Base-by-base conservation (phyloP, 2,329 filamentous ascomycete genomes). In the Lasiodiplodia gonubiensis region DNA sequence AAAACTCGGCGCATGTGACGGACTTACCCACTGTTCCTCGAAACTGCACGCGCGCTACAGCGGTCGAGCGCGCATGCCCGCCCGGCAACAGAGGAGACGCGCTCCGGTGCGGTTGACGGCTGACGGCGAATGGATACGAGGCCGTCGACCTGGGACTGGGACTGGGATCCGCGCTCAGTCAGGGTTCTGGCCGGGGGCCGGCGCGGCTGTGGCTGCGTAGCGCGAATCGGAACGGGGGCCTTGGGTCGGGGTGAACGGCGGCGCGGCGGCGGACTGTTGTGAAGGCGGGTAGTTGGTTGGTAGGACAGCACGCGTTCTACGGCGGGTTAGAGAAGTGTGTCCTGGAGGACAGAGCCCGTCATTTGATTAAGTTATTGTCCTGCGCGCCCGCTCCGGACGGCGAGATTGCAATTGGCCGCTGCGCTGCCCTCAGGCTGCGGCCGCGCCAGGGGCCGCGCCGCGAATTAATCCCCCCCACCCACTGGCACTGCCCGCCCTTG, bases 341-440 rank as follows among this genome's bases (percentile, higher is more conserved):
- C 61, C 30, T 35, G 16, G 63, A 65, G 63, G 49, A n/a, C 63
- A 55, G 51, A 21, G n/a, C 52, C 42, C 64, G 10, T 33, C 30
- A 53, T 66, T 59, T 66, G 64, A 66, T 66, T 66, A 66, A 59
- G n/a, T 59, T 30, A 35, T 57, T 54, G 63, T 55, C 33, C 33
- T 33, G 37, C 63, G 53, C 63, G 61, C 61, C 7, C 37, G 52
- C 37, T 42, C 35, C 37, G 61, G 60, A 46, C 52, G 61, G 49
- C 33, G 49, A 66, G 64, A 66, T 66, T 66, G 64, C 60, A 46
- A 64, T 53, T 64, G 60, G 60, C 27, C 60, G 60, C 60, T 64
- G 60, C 60, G 60, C 49, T 64, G 57, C 57, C 57, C 48, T 64
- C 48, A 53, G 53, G 48, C 49, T 52, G 60, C 46, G 25, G 53